Evolutionary conservation across 306 rosid species (phyloP).

Genomic region (Fragaria ananassa): DNA sequence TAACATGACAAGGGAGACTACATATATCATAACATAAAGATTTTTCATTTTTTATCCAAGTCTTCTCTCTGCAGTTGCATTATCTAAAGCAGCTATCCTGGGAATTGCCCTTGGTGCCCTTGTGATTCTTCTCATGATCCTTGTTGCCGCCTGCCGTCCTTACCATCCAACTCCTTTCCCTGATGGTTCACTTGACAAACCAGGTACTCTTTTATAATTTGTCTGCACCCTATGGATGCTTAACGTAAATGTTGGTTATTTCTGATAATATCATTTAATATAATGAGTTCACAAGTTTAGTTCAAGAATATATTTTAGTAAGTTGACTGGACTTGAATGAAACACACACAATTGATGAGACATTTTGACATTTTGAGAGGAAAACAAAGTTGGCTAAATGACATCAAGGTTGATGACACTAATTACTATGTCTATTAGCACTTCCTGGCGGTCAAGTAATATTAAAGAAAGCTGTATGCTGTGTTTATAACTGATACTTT

Average conservation of each 20-base stretch:
- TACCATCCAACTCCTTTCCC: slow-evolving; percentile 65
- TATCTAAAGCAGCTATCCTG: slow-evolving; percentile 88
- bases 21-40: neutral
- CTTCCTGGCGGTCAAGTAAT: neutral
- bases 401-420: neutral
- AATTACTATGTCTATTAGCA: neutral
- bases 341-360: neutral
- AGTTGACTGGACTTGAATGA: neutral
- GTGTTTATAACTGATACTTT: neutral
- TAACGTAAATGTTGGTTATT: neutral
- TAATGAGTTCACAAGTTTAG: neutral
- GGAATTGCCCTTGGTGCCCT: slow-evolving; percentile 98
- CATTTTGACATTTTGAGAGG: neutral
- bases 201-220: slow-evolving; percentile 41
- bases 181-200: slow-evolving; percentile 85
- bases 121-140: slow-evolving; percentile 84
- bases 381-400: neutral
- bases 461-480: neutral
- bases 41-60: neutral
- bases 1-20: neutral
- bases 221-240: neutral
- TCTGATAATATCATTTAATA: neutral
- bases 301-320: neutral
- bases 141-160: slow-evolving; percentile 79
- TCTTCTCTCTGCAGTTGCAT: slow-evolving; percentile 44